Evolutionary conservation across 78 protist species (phyloP), one percentile per base, ranked within the genome.

Genomic region (Dictyostelium intermedium): DNA sequence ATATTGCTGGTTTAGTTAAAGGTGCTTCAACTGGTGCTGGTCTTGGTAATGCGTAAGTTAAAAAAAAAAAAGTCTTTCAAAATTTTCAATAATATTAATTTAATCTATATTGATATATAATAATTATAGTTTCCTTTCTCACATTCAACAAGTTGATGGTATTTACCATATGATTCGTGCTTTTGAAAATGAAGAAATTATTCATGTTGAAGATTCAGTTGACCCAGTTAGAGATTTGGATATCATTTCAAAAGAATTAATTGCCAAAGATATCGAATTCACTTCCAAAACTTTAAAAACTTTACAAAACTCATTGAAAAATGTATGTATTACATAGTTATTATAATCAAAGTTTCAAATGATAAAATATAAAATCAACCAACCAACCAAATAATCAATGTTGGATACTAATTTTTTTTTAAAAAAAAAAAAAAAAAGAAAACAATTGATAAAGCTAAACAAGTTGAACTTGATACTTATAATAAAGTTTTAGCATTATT

Each of bases 1-100:
- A 99, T 83, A 98, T 99, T 85, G 99, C 99, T 11, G 99, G 99
- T n/a, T 95, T 99, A 18, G 97, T 99, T 45, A 80, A 79, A 84
- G 99, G 99, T 37, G 99, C 99, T 2, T 16, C 97, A 30, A 92
- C 82, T 25, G 99, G 99, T 47, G 91, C 81, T 80, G 99, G 99
- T 23, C 97, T 98, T 18, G 99, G 99, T n/a, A 98, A 98, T 60
- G 98, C 97, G 91, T 84, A 84, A 14, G 61, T 80, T 11, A 7
- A 23, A 66, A 27, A 66, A 66, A 27, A n/a, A n/a, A 0, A 61
- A 66, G 13, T n/a, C 9, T 61, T 32, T 16, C 34, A 76, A 37
- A 2, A 30, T 25, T 10, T 70, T 32, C 2, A 70, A 1, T 14
- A 70, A 34, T 14, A 70, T 6, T 34, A 8, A 70, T 34, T 25